phyloP scores from a whole-genome alignment of 495 filamentous ascomycete species.

The Articulospora tetracladia region DNA sequence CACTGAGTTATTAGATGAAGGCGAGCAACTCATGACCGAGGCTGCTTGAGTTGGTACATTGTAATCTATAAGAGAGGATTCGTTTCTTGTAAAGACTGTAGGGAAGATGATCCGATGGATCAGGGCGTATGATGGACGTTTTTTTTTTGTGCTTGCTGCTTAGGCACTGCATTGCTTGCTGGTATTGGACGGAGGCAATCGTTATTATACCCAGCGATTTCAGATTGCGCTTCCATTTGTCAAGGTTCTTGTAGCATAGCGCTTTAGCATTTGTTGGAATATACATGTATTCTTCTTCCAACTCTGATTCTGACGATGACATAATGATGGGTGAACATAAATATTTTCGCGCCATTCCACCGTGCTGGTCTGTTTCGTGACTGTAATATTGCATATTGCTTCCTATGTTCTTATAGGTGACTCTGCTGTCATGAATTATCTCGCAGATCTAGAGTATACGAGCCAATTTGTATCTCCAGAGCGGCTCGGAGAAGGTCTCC shows the following conservation, averaged over 20 bases:
- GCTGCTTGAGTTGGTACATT: slow-evolving; percentile 23
- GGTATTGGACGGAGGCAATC: background rate
- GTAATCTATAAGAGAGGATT: background rate
- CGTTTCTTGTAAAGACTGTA: background rate
- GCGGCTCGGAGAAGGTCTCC: too few relatives aligned
- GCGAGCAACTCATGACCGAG: slow-evolving; percentile 85
- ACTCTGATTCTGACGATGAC: too few relatives aligned
- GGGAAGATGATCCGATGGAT: background rate
- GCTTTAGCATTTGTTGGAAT: background rate
- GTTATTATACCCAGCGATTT: background rate
- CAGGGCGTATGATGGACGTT: background rate
- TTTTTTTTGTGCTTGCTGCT: background rate
- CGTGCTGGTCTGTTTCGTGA: too few relatives aligned
- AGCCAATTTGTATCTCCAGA: too few relatives aligned
- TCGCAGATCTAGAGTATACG: too few relatives aligned
- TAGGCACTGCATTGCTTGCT: background rate
- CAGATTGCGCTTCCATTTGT: slow-evolving; percentile 11
- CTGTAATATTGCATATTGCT: too few relatives aligned
- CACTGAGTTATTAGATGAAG: slow-evolving; percentile 84
- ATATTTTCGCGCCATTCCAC: too few relatives aligned
- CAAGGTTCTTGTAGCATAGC: slow-evolving; percentile 13
- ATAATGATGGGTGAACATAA: too few relatives aligned
- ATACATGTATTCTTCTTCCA: too few relatives aligned
- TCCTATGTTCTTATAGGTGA: too few relatives aligned
- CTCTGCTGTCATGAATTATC: too few relatives aligned